These are phyloP conservation scores for Aspergillus sp. DNA, from an alignment of 2,329 filamentous ascomycete genomes.

Conservation along the genomic window DNA sequence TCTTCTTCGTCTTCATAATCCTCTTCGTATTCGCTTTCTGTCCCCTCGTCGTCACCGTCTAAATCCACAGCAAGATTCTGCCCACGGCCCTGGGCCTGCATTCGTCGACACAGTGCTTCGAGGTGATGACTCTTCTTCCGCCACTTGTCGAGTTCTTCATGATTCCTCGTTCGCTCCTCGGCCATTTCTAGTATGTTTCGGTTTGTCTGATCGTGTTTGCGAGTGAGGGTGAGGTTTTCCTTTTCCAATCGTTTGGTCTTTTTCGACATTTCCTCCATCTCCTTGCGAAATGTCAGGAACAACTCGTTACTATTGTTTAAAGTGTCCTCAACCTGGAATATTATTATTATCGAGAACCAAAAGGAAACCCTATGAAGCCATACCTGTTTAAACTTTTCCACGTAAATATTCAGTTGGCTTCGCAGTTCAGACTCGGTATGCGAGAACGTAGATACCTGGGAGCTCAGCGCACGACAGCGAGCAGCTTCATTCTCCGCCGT, in stretches of 20 bases:
- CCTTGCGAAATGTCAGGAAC: conserved; percentile 94
- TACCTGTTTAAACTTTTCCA: conserved; percentile 99
- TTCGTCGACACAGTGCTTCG: conserved; percentile 89
- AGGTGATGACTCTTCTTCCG: conserved; percentile 86
- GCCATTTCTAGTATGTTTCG: conserved; percentile 97
- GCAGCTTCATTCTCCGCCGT: conserved; percentile 76
- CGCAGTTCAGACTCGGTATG: conserved; percentile 93
- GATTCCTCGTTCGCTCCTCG: conserved; percentile 77
- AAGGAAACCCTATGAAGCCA: conserved; percentile 33
- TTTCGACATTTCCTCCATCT: conserved; percentile 99
- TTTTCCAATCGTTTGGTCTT: conserved; percentile 97
- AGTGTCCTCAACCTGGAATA: conserved; percentile 88
- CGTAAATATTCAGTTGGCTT: conserved; percentile 95
- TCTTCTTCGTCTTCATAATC: conserved; percentile 66
- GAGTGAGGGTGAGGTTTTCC: conserved; percentile 86
- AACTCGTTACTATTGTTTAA: conserved; percentile 98
- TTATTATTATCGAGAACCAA: conserved; percentile 45
- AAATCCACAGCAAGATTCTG: conserved; percentile 63
- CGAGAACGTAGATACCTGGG: conserved; percentile 91
- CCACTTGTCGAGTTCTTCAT: conserved; percentile 74
- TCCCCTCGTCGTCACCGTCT: conserved; percentile 49
- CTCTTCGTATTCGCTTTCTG: conserved; percentile 53
- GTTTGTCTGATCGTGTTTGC: conserved; percentile 91
- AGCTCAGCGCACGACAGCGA: conserved; percentile 80
- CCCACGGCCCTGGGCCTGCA: conserved; percentile 91